Conservation (phyloP, 805 yeast genomes). For the Cyberlindnera euphorbiiphila region DNA sequence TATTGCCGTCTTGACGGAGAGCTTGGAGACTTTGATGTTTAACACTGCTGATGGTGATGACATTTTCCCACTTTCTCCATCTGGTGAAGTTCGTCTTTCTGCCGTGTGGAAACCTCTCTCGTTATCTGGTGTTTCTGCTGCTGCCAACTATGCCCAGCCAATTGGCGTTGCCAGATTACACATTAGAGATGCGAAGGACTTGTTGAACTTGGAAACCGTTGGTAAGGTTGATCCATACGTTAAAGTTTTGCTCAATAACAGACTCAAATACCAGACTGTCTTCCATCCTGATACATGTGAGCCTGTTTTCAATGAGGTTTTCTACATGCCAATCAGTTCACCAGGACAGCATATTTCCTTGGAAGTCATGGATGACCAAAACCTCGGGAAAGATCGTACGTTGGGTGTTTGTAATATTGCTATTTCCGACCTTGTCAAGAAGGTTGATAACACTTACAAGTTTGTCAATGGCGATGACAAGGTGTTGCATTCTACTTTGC, state of each 20-base stretch:
- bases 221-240: conserved; percentile 79
- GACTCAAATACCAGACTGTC: conserved; percentile 49
- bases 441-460: conserved; percentile 42
- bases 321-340: conserved; percentile 57
- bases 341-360: conserved; percentile 56
- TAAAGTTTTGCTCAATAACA: conserved; percentile 54
- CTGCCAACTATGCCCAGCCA: conserved; percentile 51
- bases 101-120: conserved; percentile 72
- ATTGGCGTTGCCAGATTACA: conserved; percentile 65
- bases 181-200: conserved; percentile 47
- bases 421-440: conserved; percentile 45
- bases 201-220: conserved; percentile 56
- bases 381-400: conserved; percentile 56
- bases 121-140: conserved; percentile 45
- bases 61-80: conserved; percentile 46
- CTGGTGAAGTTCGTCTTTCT: conserved; percentile 50
- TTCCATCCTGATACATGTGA: conserved; percentile 49
- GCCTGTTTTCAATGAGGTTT: conserved; percentile 58
- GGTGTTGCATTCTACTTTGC: conserved; percentile 33
- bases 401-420: conserved; percentile 57
- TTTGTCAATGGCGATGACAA: conserved; percentile 51
- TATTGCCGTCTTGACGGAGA: conserved; percentile 55
- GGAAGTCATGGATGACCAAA: conserved; percentile 65
- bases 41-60: conserved; percentile 44
- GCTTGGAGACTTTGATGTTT: conserved; percentile 36